Base-by-base conservation (phyloP, 331 rosid genomes). In the Rosa hybrid region DNA sequence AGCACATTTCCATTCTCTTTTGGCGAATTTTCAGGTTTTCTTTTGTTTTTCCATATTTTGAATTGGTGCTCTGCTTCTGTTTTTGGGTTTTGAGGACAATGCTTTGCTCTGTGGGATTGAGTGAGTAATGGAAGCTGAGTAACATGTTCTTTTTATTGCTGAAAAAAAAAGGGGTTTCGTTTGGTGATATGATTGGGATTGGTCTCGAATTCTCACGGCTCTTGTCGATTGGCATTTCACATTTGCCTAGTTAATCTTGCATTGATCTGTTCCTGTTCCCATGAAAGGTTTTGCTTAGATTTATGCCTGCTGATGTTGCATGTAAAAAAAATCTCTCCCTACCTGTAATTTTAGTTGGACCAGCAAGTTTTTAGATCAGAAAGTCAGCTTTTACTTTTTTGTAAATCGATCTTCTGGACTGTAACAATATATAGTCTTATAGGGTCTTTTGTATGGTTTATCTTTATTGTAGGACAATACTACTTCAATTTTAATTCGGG, bases 41-140 rank as follows among this genome's bases (percentile, higher is more conserved):
- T 78, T 65, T 34, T 34, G 38, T 25, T 63, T 34, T 3, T 34
- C 38, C 51, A 8, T n/a, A 12, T 65, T n/a, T 80, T 65, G 27
- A 16, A 68, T 39, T 68, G 72, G 20, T 68, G 27, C 12, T 81
- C 20, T 46, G 25, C 78, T 30, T 39, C 6, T 12, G 2, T 44
- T 69, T 1, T 16, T 64, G 74, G 63, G 57, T 38, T 72, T 83
- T 13, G 78, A 71, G 25, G 44, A 48, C n/a, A 39, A 38, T 68
- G 50, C 27, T 68, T 17, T 68, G 46, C 41, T 67, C 49, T 67
- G 20, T 65, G 71, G 46, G 21, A 34, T 34, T 68, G 41, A 16
- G 2, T 38, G 72, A 68, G 72, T 38, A 20, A 18, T 7, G 8
- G 34, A 30, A 30, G 34, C 34, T 38, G 72, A 68, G 72, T 38